A percentile compares a stretch with the other conserved stretches of the same genome.
phyloP scores from a whole-genome alignment of 176 grass and related monocot species.

The Aegilops speltoides region DNA sequence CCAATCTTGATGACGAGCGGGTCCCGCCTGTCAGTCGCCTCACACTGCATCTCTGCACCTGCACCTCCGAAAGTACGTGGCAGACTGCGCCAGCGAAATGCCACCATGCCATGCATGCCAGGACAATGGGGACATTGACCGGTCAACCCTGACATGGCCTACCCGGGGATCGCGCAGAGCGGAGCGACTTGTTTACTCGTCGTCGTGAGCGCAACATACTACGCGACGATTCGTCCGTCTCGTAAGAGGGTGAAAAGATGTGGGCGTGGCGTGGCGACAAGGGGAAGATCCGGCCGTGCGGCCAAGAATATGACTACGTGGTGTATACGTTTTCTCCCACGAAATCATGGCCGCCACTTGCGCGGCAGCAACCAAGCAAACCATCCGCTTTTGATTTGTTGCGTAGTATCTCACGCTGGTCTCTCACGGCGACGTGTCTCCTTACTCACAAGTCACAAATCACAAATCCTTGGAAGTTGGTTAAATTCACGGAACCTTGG shows the following conservation, averaged over 20 bases:
- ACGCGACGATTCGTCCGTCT: too few relatives aligned
- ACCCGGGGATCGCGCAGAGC: neutral
- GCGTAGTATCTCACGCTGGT: too few relatives aligned
- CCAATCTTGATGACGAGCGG: neutral
- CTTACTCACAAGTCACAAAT: too few relatives aligned
- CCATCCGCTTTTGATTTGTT: too few relatives aligned
- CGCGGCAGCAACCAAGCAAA: neutral
- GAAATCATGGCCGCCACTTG: neutral
- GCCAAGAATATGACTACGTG: neutral
- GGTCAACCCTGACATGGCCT: conserved; percentile 8
- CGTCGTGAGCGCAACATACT: too few relatives aligned
- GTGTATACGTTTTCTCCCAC: neutral
- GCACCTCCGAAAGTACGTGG: neutral
- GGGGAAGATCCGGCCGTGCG: neutral
- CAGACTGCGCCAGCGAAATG: neutral
- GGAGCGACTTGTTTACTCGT: neutral
- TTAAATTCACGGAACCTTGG: too few relatives aligned
- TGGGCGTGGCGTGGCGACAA: neutral
- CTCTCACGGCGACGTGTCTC: too few relatives aligned
- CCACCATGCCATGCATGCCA: neutral
- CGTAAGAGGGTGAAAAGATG: neutral
- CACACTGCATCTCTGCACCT: neutral
- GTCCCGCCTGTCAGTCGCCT: neutral
- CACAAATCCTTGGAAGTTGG: too few relatives aligned
- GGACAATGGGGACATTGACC: neutral